These are phyloP conservation scores for Phytopythium oedochilum DNA, from an alignment of 352 stramenopile species.

Conservation along the genomic window DNA sequence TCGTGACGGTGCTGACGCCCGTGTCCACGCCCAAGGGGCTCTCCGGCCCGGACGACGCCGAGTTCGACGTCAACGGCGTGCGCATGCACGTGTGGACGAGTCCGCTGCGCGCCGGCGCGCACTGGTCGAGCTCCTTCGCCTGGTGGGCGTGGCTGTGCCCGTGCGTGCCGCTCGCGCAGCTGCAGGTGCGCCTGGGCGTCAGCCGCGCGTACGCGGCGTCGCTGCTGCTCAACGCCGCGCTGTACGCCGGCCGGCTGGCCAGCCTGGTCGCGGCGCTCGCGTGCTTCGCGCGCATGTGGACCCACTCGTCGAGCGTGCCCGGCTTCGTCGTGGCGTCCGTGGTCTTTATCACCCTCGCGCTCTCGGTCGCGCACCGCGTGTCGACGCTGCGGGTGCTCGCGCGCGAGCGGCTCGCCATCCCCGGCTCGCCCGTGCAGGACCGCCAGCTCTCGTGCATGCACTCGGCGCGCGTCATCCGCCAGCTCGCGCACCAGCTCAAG, in stretches of 20 bases:
- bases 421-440: slow-evolving; percentile 24
- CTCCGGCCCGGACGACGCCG: slow-evolving; percentile 1
- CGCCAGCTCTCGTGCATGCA: slow-evolving; percentile 12
- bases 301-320: slow-evolving; percentile 6
- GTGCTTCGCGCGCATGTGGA: slow-evolving; percentile 9
- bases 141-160: slow-evolving; percentile 31
- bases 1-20: slow-evolving; percentile 32
- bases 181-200: slow-evolving; percentile 28
- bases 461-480: slow-evolving; percentile 27
- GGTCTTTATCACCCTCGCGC: slow-evolving; percentile 13
- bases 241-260: slow-evolving; percentile 17
- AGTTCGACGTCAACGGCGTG: slow-evolving; percentile 28
- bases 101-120: slow-evolving; percentile 14
- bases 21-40: slow-evolving; percentile 23
- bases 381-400: slow-evolving; percentile 18
- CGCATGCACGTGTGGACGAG: slow-evolving; percentile 29
- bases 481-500: slow-evolving; percentile 35
- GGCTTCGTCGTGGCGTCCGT: slow-evolving; percentile 12
- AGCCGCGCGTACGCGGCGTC: slow-evolving; percentile 12
- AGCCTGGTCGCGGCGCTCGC: slow-evolving; percentile 17
- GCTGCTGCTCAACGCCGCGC: slow-evolving; percentile 11
- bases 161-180: slow-evolving; percentile 23
- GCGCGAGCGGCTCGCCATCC: slow-evolving; percentile 29
- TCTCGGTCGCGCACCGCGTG: slow-evolving; percentile 20
- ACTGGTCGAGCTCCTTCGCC: slow-evolving; percentile 25